Conservation (phyloP, 169 alveolate genomes). For the Cardiosporidium cionae region DNA sequence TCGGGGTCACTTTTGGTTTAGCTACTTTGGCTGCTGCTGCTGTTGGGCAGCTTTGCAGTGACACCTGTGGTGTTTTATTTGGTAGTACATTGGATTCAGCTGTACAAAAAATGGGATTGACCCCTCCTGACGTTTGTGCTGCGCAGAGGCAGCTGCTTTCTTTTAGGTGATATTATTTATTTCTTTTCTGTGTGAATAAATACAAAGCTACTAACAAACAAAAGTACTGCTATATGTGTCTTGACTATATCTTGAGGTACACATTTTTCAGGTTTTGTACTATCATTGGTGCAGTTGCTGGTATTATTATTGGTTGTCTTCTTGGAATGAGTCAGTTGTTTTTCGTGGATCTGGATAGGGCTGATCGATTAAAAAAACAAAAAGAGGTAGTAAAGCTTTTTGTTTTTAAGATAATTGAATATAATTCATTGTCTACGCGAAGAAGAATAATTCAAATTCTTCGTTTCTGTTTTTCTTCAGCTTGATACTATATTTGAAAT, state of each 20-base stretch:
- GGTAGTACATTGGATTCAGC: constrained; percentile 24
- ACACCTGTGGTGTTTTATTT: constrained; percentile 33
- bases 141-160: too few species aligned
- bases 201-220: too few species aligned
- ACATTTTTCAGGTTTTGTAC: too few species aligned
- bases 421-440: not conserved
- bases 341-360: constrained; percentile 24
- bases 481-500: constrained; percentile 20
- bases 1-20: constrained; percentile 32
- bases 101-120: not conserved
- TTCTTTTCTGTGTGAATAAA: too few species aligned
- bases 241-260: too few species aligned
- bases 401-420: not conserved
- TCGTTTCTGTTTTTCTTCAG: not conserved
- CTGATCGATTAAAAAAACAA: constrained; percentile 29
- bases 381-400: not conserved
- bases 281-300: constrained; percentile 21
- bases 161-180: too few species aligned
- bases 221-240: too few species aligned
- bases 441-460: not conserved
- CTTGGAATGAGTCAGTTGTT: constrained; percentile 28
- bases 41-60: constrained; percentile 39
- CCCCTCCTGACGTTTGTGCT: too few species aligned
- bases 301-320: constrained; percentile 26
- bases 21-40: constrained; percentile 42